Conservation (phyloP, 2,329 filamentous ascomycete species). For the Paramyrothecium roridum region DNA sequence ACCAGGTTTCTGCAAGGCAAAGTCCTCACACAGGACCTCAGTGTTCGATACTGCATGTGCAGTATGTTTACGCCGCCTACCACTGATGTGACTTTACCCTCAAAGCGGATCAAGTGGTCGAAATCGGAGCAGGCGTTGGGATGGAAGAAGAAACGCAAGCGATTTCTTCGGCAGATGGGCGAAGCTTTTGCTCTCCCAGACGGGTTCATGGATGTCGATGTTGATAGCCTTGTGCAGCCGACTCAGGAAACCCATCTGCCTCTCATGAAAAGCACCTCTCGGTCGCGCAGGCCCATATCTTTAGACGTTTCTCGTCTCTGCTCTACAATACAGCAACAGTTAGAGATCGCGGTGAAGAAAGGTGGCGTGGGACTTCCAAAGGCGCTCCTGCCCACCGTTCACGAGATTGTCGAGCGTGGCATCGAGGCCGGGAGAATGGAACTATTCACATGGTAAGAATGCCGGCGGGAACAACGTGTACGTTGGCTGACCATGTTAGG, state of each 20-base stretch:
- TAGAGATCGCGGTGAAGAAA: conserved; percentile 9
- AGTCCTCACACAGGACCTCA: conserved; percentile 37
- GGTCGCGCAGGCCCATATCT: conserved; percentile 10
- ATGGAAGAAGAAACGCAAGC: conserved; percentile 23
- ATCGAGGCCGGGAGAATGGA: conserved; percentile 19
- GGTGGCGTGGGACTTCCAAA: conserved; percentile 20
- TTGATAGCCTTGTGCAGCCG: conserved; percentile 15
- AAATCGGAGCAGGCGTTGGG: conserved; percentile 17
- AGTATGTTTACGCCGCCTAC: conserved; percentile 17
- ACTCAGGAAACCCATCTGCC: not conserved
- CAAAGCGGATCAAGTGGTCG: conserved; percentile 19
- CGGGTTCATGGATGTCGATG: conserved; percentile 20
- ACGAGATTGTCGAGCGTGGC: conserved; percentile 20
- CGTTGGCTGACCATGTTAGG: conserved; percentile 13
- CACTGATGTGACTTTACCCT: conserved; percentile 23
- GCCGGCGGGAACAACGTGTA: not conserved
- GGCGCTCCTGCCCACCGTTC: conserved; percentile 20
- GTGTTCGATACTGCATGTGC: conserved; percentile 37
- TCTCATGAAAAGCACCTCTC: not conserved
- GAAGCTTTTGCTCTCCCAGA: conserved; percentile 34
- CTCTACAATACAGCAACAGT: conserved; percentile 11
- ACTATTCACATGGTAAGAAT: conserved; percentile 28
- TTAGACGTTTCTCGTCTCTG: conserved; percentile 20
- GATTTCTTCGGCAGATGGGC: conserved; percentile 22
- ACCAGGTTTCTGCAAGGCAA: conserved; percentile 46